Base-by-base conservation (phyloP, 106 monocot genomes). In the Chionographis japonica region DNA sequence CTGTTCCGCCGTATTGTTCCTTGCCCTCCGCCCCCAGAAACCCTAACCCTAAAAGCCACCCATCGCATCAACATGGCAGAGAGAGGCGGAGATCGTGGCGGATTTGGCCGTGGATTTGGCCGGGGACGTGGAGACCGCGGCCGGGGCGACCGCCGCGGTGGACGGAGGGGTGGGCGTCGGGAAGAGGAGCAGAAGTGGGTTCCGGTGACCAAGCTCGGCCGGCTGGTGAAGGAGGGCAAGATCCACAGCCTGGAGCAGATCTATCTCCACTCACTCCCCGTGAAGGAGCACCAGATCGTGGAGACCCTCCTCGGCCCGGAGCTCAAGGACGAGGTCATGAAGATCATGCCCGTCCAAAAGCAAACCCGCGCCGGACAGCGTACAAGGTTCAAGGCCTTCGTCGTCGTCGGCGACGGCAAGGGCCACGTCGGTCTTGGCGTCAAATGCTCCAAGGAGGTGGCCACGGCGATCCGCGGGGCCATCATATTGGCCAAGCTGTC, bases 241-340 rank as follows among this genome's bases (percentile, higher is more conserved):
- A 62, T 62, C 50, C 35, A 39, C 5, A 52, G 38, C 17, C 36
- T 75, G 75, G 75, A 75, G 41, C 68, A 75, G 60, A 68, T 75
- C 75, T 75, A 75, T 13, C 75, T 75, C 68, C 75, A 75, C 17
- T 75, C 75, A 8, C 75, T 75, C 53, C 68, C 75, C 10, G 67
- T 75, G 17, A 75, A 75, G 68, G 75, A 75, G 53, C 75, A 75
- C 61, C 75, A 75, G 68, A 75, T 75, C 66, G 53, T 75, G 4
- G 75, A 75, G 8, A 40, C 68, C 51, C 52, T 27, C 27, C 27
- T 27, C 27, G 27, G 27, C 27, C 27, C 27, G 27, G 27, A 27
- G 27, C 27, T 27, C 27, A 27, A 27, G 27, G 27, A 27, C 27
- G 27, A 27, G 27, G 27, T 27, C 27, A 27, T 27, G 27, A 27